Percentiles rank a stretch among this genome's conserved stretches.
Evolutionary conservation across 2,329 filamentous ascomycete species (phyloP).

Genomic region (Trichophyton equinum): DNA sequence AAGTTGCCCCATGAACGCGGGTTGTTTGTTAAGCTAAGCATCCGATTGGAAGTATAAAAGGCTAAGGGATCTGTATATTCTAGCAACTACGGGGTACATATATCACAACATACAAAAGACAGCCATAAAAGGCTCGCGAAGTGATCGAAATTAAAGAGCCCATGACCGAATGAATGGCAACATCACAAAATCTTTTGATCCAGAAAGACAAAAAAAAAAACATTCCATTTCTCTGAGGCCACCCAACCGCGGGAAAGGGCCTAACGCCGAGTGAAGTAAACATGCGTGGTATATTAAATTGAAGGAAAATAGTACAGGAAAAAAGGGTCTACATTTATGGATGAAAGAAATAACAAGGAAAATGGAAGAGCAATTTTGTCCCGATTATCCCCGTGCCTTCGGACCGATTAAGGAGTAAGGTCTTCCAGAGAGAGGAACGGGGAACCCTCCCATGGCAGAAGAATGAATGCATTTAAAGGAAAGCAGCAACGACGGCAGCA

Average conservation of each 20-base stretch:
- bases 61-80: background rate
- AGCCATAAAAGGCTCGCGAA: background rate
- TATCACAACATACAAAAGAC: background rate
- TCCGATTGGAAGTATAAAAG: too few relatives aligned
- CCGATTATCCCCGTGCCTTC: background rate
- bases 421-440: background rate
- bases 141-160: background rate
- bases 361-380: background rate
- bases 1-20: background rate
- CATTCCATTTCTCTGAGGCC: background rate
- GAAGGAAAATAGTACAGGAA: background rate
- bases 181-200: background rate
- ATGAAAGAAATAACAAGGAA: background rate
- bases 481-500: slow-evolving; percentile 31
- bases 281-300: slow-evolving; percentile 1
- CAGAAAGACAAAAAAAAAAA: background rate
- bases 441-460: background rate
- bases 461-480: slow-evolving; percentile 25
- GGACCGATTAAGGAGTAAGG: background rate
- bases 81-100: background rate
- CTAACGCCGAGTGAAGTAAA: background rate
- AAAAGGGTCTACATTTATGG: background rate
- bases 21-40: too few relatives aligned
- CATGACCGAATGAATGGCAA: background rate
- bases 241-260: background rate